Evolutionary conservation across 495 filamentous ascomycete genomes (phyloP).

Genomic region (Hypoxylon rickii): DNA sequence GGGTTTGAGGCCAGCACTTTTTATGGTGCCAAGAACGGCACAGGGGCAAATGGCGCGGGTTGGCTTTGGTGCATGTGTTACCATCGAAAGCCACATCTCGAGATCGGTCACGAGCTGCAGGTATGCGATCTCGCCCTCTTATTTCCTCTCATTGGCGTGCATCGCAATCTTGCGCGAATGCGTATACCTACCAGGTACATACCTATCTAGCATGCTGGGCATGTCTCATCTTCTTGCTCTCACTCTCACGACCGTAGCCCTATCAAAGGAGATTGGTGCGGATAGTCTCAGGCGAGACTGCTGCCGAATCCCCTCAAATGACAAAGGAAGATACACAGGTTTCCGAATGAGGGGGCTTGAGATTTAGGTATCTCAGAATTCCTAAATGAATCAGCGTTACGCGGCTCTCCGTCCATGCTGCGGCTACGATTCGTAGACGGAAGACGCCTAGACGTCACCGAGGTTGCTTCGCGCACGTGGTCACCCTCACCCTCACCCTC

Average conservation of each 20-base stretch:
- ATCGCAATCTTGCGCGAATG: background rate
- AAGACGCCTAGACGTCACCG: background rate
- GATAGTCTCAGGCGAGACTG: too few relatives aligned
- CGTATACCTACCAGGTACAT: too few relatives aligned
- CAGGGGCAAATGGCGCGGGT: slow-evolving; percentile 5
- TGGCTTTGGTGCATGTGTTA: slow-evolving; percentile 1
- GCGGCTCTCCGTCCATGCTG: slow-evolving; percentile 1
- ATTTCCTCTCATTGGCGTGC: background rate
- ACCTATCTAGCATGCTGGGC: too few relatives aligned
- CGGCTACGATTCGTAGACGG: background rate
- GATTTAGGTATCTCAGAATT: too few relatives aligned
- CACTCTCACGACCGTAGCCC: too few relatives aligned
- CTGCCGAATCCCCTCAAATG: too few relatives aligned
- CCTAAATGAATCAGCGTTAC: slow-evolving; percentile 31
- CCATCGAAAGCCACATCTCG: slow-evolving; percentile 12
- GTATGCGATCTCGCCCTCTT: slow-evolving; percentile 18
- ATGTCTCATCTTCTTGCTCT: too few relatives aligned
- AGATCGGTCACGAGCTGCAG: slow-evolving; percentile 22
- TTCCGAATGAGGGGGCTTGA: too few relatives aligned
- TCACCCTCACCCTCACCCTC: too few relatives aligned
- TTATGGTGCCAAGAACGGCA: background rate
- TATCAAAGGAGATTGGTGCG: too few relatives aligned
- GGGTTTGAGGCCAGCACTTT: slow-evolving; percentile 7
- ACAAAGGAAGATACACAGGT: too few relatives aligned
- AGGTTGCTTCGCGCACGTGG: slow-evolving; percentile 4